A percentile compares a stretch with the other conserved stretches of the same genome.
Conservation (phyloP, 805 yeast species). For the Yarrowia porcina region DNA sequence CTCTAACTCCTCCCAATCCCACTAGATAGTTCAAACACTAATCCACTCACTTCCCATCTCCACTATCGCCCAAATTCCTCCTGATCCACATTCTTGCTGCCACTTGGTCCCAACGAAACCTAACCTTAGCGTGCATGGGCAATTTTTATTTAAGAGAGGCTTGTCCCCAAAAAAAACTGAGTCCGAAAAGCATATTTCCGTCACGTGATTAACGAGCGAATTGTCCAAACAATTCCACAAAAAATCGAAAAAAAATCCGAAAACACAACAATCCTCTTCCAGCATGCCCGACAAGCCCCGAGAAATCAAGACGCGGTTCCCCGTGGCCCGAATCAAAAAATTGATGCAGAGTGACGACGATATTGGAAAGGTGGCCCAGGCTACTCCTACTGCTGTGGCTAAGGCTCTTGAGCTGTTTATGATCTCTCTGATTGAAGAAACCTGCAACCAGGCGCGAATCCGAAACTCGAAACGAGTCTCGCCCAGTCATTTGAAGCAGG, state of each 20-base stretch:
- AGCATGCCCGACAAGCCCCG: conserved; percentile 18
- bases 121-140: conserved; percentile 10
- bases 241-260: too few relatives aligned
- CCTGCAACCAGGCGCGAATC: conserved; percentile 70
- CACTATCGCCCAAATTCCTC: neutral
- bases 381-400: conserved; percentile 97
- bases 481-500: conserved; percentile 77
- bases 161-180: neutral
- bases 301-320: conserved; percentile 44
- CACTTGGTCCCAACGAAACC: neutral
- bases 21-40: neutral
- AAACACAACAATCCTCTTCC: neutral
- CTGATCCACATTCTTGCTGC: neutral
- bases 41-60: neutral
- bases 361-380: conserved; percentile 97
- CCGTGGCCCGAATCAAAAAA: conserved; percentile 83
- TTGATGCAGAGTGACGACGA: conserved; percentile 98
- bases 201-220: neutral
- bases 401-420: conserved; percentile 89
- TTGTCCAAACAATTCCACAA: neutral
- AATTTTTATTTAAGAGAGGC: conserved; percentile 14
- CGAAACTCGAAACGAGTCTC: conserved; percentile 77
- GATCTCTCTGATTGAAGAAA: conserved; percentile 81
- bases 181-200: neutral
- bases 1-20: neutral